These are phyloP conservation scores for Cinchona pubescens DNA, from an alignment of 257 asterid species.

Conservation along the genomic window DNA sequence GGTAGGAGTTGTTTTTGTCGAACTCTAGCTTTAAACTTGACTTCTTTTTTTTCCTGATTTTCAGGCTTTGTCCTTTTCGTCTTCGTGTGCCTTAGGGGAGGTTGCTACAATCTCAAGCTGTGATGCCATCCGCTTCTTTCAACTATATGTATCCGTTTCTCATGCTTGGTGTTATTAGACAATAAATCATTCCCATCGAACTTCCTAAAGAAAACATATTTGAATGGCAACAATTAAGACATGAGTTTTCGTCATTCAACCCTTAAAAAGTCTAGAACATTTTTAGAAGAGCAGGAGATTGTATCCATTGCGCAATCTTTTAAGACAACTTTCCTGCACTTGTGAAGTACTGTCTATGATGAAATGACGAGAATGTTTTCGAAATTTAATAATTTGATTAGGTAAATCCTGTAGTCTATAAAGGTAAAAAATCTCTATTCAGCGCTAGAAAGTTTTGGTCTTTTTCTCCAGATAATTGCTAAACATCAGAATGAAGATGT, in stretches of 20 bases:
- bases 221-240: background rate
- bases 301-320: background rate
- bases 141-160: constrained; percentile 42
- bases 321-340: no score
- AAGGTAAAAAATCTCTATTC: no score
- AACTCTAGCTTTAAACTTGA: constrained; percentile 1
- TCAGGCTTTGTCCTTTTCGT: constrained; percentile 50
- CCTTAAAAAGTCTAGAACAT: background rate
- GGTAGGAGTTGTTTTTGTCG: background rate
- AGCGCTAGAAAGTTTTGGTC: background rate
- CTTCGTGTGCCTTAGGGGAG: constrained; percentile 58
- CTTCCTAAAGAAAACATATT: background rate
- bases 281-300: background rate
- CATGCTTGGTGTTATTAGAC: background rate
- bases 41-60: constrained; percentile 7
- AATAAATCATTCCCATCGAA: background rate
- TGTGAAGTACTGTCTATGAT: no score
- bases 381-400: no score
- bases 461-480: background rate
- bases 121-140: constrained; percentile 63
- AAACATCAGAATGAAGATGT: background rate
- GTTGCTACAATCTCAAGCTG: constrained; percentile 72
- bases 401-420: background rate
- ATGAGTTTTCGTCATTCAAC: background rate
- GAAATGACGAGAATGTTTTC: no score